Conservation (phyloP, 2,329 filamentous ascomycete genomes). For the Tolypocladium tundrense region DNA sequence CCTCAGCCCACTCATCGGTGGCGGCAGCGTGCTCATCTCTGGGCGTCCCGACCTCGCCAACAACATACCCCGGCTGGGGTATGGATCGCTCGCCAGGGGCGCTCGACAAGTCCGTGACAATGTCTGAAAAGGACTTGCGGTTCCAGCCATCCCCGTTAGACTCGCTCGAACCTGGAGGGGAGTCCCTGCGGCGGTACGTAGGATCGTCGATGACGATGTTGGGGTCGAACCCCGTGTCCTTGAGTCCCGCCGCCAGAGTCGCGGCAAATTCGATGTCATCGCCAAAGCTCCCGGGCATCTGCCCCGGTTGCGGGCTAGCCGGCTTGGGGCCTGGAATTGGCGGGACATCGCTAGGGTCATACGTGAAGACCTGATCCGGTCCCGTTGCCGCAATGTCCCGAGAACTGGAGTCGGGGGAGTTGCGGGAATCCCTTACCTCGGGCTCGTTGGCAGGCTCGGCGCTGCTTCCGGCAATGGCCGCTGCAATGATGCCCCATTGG, state of each 20-base stretch:
- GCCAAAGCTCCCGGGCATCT: conserved; percentile 55
- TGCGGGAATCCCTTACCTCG: conserved; percentile 10
- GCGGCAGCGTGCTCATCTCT: conserved; percentile 15
- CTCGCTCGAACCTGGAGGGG: conserved; percentile 50
- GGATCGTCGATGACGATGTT: conserved; percentile 60
- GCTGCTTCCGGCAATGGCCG: conserved; percentile 34
- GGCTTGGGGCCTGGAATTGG: conserved; percentile 50
- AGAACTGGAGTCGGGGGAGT: conserved; percentile 7
- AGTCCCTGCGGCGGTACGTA: conserved; percentile 51
- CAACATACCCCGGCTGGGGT: conserved; percentile 31
- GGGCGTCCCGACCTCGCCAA: conserved; percentile 36
- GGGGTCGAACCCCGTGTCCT: conserved; percentile 61
- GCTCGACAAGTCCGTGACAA: conserved; percentile 27
- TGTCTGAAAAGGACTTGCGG: conserved; percentile 37
- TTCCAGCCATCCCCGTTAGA: conserved; percentile 30
- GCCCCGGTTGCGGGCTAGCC: conserved; percentile 30
- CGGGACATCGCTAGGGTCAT: conserved; percentile 33
- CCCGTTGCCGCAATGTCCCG: conserved; percentile 10
- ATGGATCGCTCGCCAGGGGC: conserved; percentile 5
- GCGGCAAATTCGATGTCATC: conserved; percentile 62
- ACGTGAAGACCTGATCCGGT: conserved; percentile 15
- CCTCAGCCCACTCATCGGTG: conserved; percentile 13
- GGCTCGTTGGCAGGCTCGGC: conserved; percentile 24
- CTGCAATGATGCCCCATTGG: conserved; percentile 43
- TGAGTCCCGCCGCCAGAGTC: conserved; percentile 55